Conservation (phyloP, 495 filamentous ascomycete species). For the Aspergillus diversus region DNA sequence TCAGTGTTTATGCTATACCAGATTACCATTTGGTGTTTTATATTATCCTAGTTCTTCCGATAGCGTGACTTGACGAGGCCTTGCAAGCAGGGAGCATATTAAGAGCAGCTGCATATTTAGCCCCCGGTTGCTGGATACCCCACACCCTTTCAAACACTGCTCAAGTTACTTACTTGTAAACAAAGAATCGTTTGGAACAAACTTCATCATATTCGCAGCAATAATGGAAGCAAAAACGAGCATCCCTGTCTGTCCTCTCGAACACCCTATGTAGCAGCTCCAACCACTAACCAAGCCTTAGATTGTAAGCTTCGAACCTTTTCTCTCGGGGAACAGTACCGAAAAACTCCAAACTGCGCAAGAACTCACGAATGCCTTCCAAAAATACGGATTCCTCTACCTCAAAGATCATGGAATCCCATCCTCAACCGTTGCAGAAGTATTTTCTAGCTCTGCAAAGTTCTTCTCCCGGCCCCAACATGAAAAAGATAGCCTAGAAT, state of each 20-base stretch:
- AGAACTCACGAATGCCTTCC: constrained; percentile 73
- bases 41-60: too few relatives aligned
- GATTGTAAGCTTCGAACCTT: background rate
- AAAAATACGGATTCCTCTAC: constrained; percentile 87
- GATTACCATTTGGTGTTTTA: too few relatives aligned
- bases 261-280: background rate
- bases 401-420: constrained; percentile 78
- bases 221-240: background rate
- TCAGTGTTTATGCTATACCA: too few relatives aligned
- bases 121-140: too few relatives aligned
- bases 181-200: background rate
- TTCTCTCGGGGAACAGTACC: background rate
- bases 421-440: constrained; percentile 53
- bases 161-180: background rate
- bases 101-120: too few relatives aligned
- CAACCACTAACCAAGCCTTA: background rate
- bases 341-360: background rate
- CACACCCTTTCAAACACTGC: background rate
- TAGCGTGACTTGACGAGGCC: too few relatives aligned
- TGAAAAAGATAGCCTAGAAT: constrained; percentile 70
- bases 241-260: background rate
- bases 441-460: constrained; percentile 70
- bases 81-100: too few relatives aligned
- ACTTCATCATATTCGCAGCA: background rate
- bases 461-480: constrained; percentile 77